Evolutionary conservation across 2,329 filamentous ascomycete genomes (phyloP), one percentile per base, ranked within the genome.

Genomic region (Trichoderma aggressivum): DNA sequence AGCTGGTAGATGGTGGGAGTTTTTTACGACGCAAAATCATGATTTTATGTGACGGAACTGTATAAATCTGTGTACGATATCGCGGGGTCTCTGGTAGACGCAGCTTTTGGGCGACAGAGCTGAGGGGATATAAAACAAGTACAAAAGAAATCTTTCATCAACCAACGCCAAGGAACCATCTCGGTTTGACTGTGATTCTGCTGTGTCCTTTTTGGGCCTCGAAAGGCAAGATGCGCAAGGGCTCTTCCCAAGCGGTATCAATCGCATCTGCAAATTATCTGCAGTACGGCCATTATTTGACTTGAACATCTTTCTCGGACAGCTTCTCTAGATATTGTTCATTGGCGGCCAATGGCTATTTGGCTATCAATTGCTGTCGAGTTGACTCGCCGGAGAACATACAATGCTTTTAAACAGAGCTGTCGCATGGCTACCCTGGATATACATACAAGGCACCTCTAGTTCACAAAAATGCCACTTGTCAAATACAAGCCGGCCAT

Each of bases 1-100:
- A 97, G 93, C 82, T 99, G 96, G 96, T 99, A 93, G 81, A 79
- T 6, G 39, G 21, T 39, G 50, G 36, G 18, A 30, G 21, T 63
- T 6, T 63, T 6, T 55, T 43, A 70, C 43, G 59, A 56, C 47
- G 43, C 32, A 53, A 63, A 66, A 39, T 39, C 47, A 70, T n/a
- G 43, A 56, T 63, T 11, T 47, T 16, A 63, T 62, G 24, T 47
- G 47, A 63, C 30, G 24, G 11, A n/a, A 47, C 43, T 65, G 69
- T 65, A 58, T 71, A 65, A 58, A 64, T 58, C 26, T 47, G 21
- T 70, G 69, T 71, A 66, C 59, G 59, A 70, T 70, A 70, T 60
- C 24, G 24, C 8, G n/a, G 55, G 36, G 14, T 50, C 56, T 50
- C 28, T 47, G 36, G 56, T 36, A 61, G 65, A 60, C 65, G 43